Base-by-base conservation (phyloP, 768 basidiomycete species). In the Amyloporia xantha region DNA sequence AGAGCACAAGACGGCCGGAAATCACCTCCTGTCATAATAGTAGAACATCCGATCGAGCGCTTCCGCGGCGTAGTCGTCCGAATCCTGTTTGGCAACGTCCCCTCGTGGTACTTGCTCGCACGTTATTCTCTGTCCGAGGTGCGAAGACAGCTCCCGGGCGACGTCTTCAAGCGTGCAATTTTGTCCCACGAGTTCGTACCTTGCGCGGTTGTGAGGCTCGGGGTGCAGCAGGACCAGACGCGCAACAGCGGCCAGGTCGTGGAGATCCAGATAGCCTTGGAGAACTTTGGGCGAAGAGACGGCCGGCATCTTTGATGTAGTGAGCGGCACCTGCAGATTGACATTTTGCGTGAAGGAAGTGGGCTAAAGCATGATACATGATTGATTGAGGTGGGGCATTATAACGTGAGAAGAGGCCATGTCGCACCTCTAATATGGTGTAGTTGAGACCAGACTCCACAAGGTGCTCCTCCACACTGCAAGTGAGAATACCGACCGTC, bases 331-430 rank as follows among this genome's bases (percentile, higher is more conserved):
- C 15, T 57, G 43, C 21, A 62, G 36, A 25, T 58, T 38, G 25
- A 68, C 49, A 53, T 68, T 65, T 44, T 69, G 68, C 63, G 68
- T 67, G 48, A 65, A 57, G 21, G 62, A 62, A 9, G 63, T 63
- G 12, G 68, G 67, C 62, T 67, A 51, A 10, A 45, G 13, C 15
- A 17, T 15, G 11, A 25, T 30, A n/a, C n/a, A n/a, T n/a, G n/a
- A n/a, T n/a, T n/a, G n/a, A n/a, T 33, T 33, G 15, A 33, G 15
- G 30, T 15, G 30, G 30, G 30, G n/a, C n/a, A n/a, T n/a, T n/a
- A 33, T 7, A 33, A 33, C 30, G 30, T 33, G 30, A 33, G 30
- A 15, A 15, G 30, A 7, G 30, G 30, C 4, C n/a, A 43, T 23
- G 35, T 23, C 55, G 25, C 39, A 57, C 62, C 58, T 66, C 57